phyloP scores from a whole-genome alignment of 106 monocot species.

The Allium fistulosum region DNA sequence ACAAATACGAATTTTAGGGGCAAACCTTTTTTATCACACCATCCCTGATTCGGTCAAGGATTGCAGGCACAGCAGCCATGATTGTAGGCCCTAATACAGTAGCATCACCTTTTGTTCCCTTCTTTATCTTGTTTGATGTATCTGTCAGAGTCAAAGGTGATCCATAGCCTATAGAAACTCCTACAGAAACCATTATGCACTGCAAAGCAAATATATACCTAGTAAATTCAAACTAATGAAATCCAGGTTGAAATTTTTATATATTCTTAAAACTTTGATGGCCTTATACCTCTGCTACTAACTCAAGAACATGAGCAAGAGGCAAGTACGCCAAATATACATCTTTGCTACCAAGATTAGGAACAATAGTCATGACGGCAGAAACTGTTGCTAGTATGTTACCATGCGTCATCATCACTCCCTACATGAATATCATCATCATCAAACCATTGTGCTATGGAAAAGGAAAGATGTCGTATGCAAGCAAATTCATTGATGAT shows the following conservation, averaged over 20 bases:
- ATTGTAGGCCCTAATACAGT: constrained; percentile 76
- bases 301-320: constrained; percentile 95
- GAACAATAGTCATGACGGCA: constrained; percentile 97
- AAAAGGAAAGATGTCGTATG: background rate
- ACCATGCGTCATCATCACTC: constrained; percentile 97
- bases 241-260: background rate
- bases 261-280: background rate
- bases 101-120: constrained; percentile 95
- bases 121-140: constrained; percentile 98
- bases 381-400: constrained; percentile 79
- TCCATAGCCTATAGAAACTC: constrained; percentile 87
- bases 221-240: constrained; percentile 1
- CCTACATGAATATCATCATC: constrained; percentile 33
- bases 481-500: background rate
- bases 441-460: constrained; percentile 2
- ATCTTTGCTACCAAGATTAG: constrained; percentile 74
- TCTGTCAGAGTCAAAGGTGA: constrained; percentile 97
- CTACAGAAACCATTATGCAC: constrained; percentile 79
- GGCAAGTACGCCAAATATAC: constrained; percentile 94
- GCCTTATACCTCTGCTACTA: constrained; percentile 84
- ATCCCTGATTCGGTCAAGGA: constrained; percentile 93
- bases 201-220: constrained; percentile 17
- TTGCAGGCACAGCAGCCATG: constrained; percentile 96
- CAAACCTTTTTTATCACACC: constrained; percentile 91
- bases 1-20: background rate